These are phyloP conservation scores for Solanum habrochaites DNA, from an alignment of 257 asterid species.

Conservation along the genomic window DNA sequence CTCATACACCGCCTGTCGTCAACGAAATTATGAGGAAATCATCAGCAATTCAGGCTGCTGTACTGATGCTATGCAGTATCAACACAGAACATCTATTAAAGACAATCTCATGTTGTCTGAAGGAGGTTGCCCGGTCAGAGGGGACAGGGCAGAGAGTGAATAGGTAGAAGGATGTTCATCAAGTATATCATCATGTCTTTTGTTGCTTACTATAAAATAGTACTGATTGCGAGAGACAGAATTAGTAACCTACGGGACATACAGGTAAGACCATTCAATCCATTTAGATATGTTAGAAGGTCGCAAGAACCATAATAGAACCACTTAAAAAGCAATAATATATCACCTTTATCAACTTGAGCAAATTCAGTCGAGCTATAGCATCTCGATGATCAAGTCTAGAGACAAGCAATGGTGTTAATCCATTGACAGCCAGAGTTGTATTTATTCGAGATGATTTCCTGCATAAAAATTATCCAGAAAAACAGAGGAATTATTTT, in stretches of 20 bases:
- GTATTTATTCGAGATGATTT: slow-evolving; percentile 94
- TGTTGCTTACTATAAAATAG: neutral
- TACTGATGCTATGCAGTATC: neutral
- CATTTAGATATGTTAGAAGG: neutral
- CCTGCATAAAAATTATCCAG: slow-evolving; percentile 37
- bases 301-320: neutral
- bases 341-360: slow-evolving; percentile 80
- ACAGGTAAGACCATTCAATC: neutral
- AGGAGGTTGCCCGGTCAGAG: neutral
- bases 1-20: slow-evolving; percentile 80
- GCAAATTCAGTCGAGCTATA: slow-evolving; percentile 85
- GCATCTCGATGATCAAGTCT: slow-evolving; percentile 96
- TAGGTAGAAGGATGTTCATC: neutral
- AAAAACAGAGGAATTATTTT: neutral
- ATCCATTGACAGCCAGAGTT: slow-evolving; percentile 88
- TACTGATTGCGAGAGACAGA: neutral
- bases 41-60: neutral
- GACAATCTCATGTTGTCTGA: neutral
- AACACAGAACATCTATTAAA: neutral
- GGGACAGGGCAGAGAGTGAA: neutral
- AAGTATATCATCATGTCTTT: neutral
- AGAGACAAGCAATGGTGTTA: slow-evolving; percentile 78
- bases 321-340: neutral
- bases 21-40: neutral
- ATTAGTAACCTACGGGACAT: neutral